Base-by-base conservation (phyloP, 257 asterid genomes). In the Rhazya stricta region DNA sequence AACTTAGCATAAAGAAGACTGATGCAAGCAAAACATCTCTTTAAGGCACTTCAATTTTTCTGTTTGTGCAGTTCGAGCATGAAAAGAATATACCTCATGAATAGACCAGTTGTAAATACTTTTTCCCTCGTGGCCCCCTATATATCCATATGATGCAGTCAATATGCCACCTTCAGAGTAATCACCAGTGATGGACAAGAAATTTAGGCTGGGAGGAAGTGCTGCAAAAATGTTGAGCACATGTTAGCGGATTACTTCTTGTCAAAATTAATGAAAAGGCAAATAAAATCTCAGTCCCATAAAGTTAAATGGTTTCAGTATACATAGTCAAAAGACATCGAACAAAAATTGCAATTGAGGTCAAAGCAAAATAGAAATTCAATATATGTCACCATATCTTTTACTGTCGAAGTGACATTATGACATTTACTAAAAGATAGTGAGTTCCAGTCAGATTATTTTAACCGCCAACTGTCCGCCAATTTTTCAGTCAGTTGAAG, bases 81-180 rank as follows among this genome's bases (percentile, higher is more conserved):
- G 11, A 10, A 30, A 50, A 30, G 57, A 36, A 30, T 68, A 75
- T 85, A 95, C 99, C 98, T 89, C 96, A 8, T 89, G 96, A 87
- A 86, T 84, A 85, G 91, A 86, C 99, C 99, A 95, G 78, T 82
- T 85, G 70, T 89, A 92, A 83, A 86, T 80, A 79, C 98, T 91
- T 86, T 84, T 92, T 79, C 98, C 99, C 84, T 95, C 98, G 76
- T 92, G 99, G 72, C 99, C 99, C 56, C 99, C 99, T 25, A 95
- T 86, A 79, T 92, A 95, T 70, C 98, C 98, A 83, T 92, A 92
- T 54, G 99, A 92, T 61, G 99, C 98, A 23, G 98, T 91, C 88
- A 95, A 73, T 36, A 91, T 83, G 84, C 90, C 95, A 77, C 93
- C 96, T 86, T 95, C 99, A 1, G 84, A 76, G 81, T 85, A 87